Conservation (phyloP, 768 basidiomycete genomes). For the Chalciporus sphaerocephalus region DNA sequence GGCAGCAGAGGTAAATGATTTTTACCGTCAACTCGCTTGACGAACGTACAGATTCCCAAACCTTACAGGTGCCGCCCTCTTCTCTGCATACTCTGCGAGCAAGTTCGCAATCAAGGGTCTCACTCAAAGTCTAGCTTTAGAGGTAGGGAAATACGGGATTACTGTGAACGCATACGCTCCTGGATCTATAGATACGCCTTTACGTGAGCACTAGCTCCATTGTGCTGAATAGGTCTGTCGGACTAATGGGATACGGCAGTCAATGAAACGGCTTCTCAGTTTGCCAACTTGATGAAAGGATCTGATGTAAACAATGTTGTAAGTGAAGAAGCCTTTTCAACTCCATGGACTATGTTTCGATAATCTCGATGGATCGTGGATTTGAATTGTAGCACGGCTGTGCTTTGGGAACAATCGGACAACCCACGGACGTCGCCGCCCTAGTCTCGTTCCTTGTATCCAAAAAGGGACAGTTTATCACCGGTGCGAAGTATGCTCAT, state of each 20-base stretch:
- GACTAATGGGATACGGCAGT: neutral
- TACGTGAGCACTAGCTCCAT: conserved; percentile 1
- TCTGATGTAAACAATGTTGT: neutral
- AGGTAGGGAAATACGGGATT: conserved; percentile 13
- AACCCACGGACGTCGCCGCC: conserved; percentile 1
- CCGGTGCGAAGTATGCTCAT: neutral
- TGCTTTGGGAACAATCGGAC: conserved; percentile 2
- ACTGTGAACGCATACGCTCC: conserved; percentile 26
- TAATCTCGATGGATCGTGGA: neutral
- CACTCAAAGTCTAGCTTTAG: conserved; percentile 26
- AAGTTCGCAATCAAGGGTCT: conserved; percentile 39
- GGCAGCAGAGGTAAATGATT: neutral
- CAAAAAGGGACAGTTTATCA: conserved; percentile 1
- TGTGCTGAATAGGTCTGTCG: neutral
- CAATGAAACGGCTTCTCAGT: neutral
- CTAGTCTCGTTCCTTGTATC: conserved; percentile 1
- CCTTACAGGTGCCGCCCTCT: conserved; percentile 11
- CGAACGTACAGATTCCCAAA: neutral
- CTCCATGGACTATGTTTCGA: neutral
- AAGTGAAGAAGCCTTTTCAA: neutral
- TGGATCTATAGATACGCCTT: conserved; percentile 8
- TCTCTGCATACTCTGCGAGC: conserved; percentile 26
- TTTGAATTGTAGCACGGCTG: neutral
- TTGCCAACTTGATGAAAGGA: neutral
- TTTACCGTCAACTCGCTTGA: neutral